Evolutionary conservation across 257 asterid species (phyloP).

Genomic region (Solanum chiquidenum): DNA sequence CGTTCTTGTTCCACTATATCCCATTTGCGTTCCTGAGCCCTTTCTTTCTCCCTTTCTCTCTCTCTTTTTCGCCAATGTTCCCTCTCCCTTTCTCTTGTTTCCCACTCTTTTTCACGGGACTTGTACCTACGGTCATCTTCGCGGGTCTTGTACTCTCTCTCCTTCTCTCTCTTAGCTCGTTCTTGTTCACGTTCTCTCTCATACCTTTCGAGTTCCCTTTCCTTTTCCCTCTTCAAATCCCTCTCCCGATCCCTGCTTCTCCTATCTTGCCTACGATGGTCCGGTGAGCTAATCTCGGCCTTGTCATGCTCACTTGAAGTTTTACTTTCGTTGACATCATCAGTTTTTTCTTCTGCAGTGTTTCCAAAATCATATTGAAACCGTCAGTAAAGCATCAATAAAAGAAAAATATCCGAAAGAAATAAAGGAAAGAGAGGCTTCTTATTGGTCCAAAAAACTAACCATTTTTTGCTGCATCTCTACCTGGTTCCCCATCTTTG

Average conservation of each 20-base stretch:
- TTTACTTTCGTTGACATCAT: slow-evolving; percentile 64
- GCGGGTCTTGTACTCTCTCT: slow-evolving; percentile 77
- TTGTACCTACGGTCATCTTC: slow-evolving; percentile 94
- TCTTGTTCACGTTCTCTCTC: slow-evolving; percentile 95
- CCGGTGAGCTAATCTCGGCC: slow-evolving; percentile 70
- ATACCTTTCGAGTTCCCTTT: slow-evolving; percentile 84
- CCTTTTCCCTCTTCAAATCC: slow-evolving; percentile 69
- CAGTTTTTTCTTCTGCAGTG: slow-evolving; percentile 50
- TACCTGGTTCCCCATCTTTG: slow-evolving; percentile 56
- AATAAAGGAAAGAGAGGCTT: neutral
- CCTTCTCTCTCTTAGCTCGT: slow-evolving; percentile 92
- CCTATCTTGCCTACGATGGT: slow-evolving; percentile 72
- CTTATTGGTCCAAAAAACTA: neutral
- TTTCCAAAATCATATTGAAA: slow-evolving; percentile 26
- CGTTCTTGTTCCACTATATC: slow-evolving; percentile 73
- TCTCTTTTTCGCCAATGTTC: slow-evolving; percentile 88
- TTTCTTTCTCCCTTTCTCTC: slow-evolving; percentile 82
- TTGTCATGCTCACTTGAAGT: slow-evolving; percentile 56
- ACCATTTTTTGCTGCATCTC: slow-evolving; percentile 43
- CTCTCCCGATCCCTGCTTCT: slow-evolving; percentile 69
- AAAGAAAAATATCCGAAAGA: neutral
- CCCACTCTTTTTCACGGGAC: slow-evolving; percentile 95
- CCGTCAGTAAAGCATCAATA: slow-evolving; percentile 1
- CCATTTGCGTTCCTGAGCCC: slow-evolving; percentile 81
- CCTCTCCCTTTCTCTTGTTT: slow-evolving; percentile 86